Conservation (phyloP, 2,329 filamentous ascomycete species). For the Colletotrichum sansevieriae region DNA sequence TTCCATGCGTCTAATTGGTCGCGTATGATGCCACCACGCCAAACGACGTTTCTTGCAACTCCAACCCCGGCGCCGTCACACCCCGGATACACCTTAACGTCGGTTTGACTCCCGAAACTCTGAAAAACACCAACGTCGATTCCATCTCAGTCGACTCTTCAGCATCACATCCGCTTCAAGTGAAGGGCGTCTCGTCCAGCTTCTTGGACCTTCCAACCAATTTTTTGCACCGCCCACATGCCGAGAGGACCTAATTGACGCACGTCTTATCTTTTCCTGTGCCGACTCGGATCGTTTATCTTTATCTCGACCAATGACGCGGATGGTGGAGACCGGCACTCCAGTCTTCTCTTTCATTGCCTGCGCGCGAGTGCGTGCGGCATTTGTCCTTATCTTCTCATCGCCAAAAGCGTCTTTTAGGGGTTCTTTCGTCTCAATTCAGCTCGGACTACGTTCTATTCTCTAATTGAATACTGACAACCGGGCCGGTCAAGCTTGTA, state of each 20-base stretch:
- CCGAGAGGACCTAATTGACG: constrained; percentile 14
- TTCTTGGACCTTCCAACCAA: constrained; percentile 22
- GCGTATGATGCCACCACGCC: constrained; percentile 29
- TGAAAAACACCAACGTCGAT: neutral
- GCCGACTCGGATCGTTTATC: constrained; percentile 23
- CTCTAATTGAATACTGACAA: neutral
- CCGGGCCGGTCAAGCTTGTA: neutral
- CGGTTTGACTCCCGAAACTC: constrained; percentile 2
- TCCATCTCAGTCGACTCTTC: neutral
- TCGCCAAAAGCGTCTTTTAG: constrained; percentile 16
- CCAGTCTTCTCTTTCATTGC: neutral
- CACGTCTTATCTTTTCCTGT: constrained; percentile 35
- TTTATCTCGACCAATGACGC: constrained; percentile 32
- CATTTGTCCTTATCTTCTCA: constrained; percentile 38
- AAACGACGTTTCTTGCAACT: constrained; percentile 9
- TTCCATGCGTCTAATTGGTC: constrained; percentile 34
- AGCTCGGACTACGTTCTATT: constrained; percentile 22
- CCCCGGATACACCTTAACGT: neutral
- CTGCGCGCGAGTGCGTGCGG: constrained; percentile 12
- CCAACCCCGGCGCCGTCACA: constrained; percentile 27
- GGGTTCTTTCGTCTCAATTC: constrained; percentile 3
- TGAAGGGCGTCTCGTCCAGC: neutral
- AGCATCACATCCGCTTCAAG: constrained; percentile 9
- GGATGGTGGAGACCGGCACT: constrained; percentile 23
- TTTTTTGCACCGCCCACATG: constrained; percentile 24